A percentile compares a stretch with the other conserved stretches of the same genome.
Conservation (phyloP, 2,329 filamentous ascomycete genomes). For the Venturia carpophila region DNA sequence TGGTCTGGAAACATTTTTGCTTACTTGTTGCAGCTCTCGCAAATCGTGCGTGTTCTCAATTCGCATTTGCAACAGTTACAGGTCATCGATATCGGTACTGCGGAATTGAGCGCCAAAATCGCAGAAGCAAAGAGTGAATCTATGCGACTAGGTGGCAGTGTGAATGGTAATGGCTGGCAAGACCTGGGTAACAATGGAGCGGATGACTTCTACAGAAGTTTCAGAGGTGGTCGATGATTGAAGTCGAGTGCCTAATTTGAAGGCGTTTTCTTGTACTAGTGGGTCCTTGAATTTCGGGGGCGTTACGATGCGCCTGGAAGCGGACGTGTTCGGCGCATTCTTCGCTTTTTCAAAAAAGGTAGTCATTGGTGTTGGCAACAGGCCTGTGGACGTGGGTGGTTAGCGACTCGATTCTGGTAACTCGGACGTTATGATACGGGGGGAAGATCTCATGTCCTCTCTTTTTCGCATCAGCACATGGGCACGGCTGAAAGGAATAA, state of each 20-base stretch:
- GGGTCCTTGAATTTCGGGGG: too few relatives aligned
- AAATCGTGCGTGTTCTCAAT: slow-evolving; percentile 93
- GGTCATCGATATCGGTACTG: slow-evolving; percentile 82
- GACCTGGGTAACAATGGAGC: slow-evolving; percentile 60
- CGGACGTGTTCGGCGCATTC: neutral
- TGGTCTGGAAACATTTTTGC: slow-evolving; percentile 21
- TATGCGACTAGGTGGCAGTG: slow-evolving; percentile 44
- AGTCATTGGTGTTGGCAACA: neutral
- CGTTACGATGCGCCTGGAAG: neutral
- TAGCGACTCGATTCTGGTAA: neutral
- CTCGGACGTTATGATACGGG: neutral
- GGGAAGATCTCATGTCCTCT: too few relatives aligned
- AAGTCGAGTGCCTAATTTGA: neutral
- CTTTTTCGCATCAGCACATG: too few relatives aligned
- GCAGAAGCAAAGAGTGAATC: slow-evolving; percentile 71
- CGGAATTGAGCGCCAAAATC: slow-evolving; percentile 75
- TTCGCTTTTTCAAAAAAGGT: neutral
- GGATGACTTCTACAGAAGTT: slow-evolving; percentile 58
- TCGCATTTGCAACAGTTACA: slow-evolving; percentile 86
- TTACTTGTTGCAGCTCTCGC: slow-evolving; percentile 58
- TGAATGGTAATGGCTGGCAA: slow-evolving; percentile 32
- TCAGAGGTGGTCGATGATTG: slow-evolving; percentile 14
- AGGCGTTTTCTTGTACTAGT: too few relatives aligned
- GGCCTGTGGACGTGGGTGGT: neutral
- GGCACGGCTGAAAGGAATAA: too few relatives aligned